These are phyloP conservation scores for Astrothelium macrocarpum DNA, from an alignment of 495 filamentous ascomycete genomes.

Conservation along the genomic window DNA sequence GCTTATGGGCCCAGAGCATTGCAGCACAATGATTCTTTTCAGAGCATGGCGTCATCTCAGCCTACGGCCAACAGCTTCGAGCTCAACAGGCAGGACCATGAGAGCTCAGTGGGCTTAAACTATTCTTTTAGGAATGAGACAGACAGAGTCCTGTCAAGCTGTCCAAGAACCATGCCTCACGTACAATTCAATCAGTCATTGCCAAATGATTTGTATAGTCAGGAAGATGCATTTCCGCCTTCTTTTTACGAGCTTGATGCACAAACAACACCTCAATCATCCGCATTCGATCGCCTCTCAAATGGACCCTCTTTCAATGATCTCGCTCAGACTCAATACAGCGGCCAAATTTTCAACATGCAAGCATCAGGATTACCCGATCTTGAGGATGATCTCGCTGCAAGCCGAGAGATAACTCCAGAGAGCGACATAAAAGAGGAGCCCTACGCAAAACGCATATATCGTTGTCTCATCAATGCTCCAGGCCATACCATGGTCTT, in stretches of 20 bases:
- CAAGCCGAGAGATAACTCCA: neutral
- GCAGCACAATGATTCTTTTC: neutral
- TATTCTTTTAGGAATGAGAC: neutral
- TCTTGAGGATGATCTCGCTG: neutral
- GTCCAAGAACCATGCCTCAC: neutral
- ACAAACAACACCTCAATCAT: neutral
- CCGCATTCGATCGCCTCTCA: neutral
- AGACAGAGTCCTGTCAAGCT: neutral
- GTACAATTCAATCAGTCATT: neutral
- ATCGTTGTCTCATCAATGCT: constrained; percentile 57
- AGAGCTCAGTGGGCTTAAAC: neutral
- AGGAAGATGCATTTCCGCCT: neutral
- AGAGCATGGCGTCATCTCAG: neutral
- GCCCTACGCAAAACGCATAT: constrained; percentile 77
- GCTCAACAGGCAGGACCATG: neutral
- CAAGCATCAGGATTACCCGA: neutral
- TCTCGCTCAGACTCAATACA: neutral
- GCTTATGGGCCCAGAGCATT: neutral
- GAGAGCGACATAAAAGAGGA: constrained; percentile 2
- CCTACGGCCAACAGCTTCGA: neutral
- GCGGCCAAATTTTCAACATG: neutral
- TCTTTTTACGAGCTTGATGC: neutral
- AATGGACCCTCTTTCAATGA: neutral
- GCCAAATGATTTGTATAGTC: neutral
- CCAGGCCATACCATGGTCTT: constrained; percentile 61